phyloP scores from a whole-genome alignment of 768 basidiomycete species.

The Suillus alpinus region DNA sequence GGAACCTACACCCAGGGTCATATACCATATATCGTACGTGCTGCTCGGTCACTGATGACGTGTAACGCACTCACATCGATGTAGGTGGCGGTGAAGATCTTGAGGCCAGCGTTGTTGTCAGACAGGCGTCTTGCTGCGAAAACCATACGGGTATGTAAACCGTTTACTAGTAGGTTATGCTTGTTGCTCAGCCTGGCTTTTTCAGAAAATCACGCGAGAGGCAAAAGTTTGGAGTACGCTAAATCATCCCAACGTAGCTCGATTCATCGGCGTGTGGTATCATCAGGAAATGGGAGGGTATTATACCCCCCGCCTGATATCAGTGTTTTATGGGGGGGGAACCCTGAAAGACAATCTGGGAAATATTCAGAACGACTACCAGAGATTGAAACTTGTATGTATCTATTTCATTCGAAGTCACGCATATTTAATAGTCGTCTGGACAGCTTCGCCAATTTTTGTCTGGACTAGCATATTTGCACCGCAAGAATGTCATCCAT shows the following conservation, averaged over 20 bases:
- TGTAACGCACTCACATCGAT: not conserved
- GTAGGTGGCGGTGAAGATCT: not conserved
- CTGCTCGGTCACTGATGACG: not conserved
- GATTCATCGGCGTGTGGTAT: constrained; percentile 20
- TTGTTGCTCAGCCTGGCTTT: not conserved
- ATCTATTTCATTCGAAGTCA: not conserved
- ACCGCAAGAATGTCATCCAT: constrained; percentile 25
- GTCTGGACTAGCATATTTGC: constrained; percentile 23
- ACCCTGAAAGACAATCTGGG: constrained; percentile 18
- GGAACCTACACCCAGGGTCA: not conserved
- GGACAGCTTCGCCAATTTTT: constrained; percentile 21
- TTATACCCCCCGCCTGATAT: constrained; percentile 22
- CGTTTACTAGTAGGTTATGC: not conserved
- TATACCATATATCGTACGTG: not conserved
- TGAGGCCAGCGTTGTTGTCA: not conserved
- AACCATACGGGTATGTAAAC: not conserved
- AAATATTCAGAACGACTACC: constrained; percentile 4
- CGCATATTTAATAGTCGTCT: not conserved
- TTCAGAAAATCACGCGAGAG: constrained; percentile 27
- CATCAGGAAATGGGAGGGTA: constrained; percentile 15
- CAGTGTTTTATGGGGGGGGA: constrained; percentile 24
- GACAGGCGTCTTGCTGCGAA: not conserved
- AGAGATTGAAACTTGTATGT: constrained; percentile 23
- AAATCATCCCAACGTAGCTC: constrained; percentile 21
- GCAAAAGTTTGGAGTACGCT: constrained; percentile 25